Conservation (phyloP, 139 green algal genomes). For the Zygnema circumcarinatum region DNA sequence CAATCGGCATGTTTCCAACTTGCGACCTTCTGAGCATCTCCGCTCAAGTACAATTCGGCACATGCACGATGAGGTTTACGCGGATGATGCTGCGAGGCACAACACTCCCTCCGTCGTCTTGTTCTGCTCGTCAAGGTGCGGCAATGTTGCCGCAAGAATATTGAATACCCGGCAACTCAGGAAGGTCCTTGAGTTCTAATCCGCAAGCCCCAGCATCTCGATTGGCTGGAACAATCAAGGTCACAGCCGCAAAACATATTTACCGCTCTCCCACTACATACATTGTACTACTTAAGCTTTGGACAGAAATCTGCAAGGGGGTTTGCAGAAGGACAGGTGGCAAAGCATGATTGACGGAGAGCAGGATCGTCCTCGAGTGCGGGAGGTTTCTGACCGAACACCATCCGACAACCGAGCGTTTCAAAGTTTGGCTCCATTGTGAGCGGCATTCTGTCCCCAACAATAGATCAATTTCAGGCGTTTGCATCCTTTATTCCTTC, state of each 20-base stretch:
- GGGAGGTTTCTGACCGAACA: slow-evolving; percentile 74
- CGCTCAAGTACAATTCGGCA: no score
- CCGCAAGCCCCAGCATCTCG: no score
- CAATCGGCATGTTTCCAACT: no score
- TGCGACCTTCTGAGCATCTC: no score
- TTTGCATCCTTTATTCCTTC: background rate
- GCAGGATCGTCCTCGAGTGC: slow-evolving; percentile 70
- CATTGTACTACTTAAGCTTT: slow-evolving; percentile 16
- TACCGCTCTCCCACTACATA: background rate
- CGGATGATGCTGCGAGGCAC: no score
- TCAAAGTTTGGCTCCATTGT: slow-evolving; percentile 67
- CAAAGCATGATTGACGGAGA: slow-evolving; percentile 50
- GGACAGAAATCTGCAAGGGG: slow-evolving; percentile 6
- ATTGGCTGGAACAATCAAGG: background rate
- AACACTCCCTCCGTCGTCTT: no score
- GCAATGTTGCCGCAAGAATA: no score
- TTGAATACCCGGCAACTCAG: no score
- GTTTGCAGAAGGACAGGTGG: slow-evolving; percentile 43
- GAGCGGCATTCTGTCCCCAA: slow-evolving; percentile 54
- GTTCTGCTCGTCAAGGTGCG: no score
- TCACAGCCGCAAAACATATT: background rate
- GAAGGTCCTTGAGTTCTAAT: no score
- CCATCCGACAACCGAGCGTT: slow-evolving; percentile 76
- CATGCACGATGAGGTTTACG: no score
- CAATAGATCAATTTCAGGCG: background rate